These are phyloP conservation scores for Penicillium canescens DNA, from an alignment of 495 filamentous ascomycete species.

Conservation along the genomic window DNA sequence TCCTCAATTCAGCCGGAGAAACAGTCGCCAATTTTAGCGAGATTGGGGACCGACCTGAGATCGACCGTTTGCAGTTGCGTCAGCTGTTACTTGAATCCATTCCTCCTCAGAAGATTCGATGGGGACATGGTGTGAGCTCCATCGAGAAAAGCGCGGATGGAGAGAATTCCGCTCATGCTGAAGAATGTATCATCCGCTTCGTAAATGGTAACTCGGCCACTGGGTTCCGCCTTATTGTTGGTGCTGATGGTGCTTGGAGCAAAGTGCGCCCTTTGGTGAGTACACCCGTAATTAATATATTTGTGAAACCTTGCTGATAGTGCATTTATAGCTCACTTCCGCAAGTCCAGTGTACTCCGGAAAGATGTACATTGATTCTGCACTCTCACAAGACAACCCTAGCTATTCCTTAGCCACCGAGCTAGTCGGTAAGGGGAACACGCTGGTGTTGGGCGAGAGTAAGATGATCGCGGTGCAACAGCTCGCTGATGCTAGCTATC, in stretches of 20 bases:
- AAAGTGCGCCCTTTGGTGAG: slow-evolving; percentile 41
- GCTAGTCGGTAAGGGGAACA: slow-evolving; percentile 10
- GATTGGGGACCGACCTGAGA: slow-evolving; percentile 21
- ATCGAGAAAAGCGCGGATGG: background rate
- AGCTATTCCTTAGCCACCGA: slow-evolving; percentile 1
- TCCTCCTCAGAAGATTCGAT: slow-evolving; percentile 33
- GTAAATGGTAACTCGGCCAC: slow-evolving; percentile 11
- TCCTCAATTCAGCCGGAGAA: slow-evolving; percentile 5
- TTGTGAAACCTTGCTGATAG: background rate
- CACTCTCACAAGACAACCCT: slow-evolving; percentile 7
- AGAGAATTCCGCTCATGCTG: background rate
- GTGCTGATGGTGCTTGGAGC: slow-evolving; percentile 62
- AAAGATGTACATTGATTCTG: slow-evolving; percentile 18
- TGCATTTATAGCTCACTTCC: slow-evolving; percentile 4
- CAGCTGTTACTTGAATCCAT: slow-evolving; percentile 45
- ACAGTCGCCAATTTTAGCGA: slow-evolving; percentile 7
- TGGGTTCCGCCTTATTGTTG: slow-evolving; percentile 41
- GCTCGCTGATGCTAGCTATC: slow-evolving; percentile 6
- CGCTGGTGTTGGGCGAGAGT: slow-evolving; percentile 5
- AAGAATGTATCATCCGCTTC: background rate
- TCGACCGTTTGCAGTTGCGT: slow-evolving; percentile 44
- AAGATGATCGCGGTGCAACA: slow-evolving; percentile 8
- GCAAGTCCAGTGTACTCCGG: slow-evolving; percentile 15
- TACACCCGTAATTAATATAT: background rate
- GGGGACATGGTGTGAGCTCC: slow-evolving; percentile 31